Base-by-base conservation (phyloP, 1,284 basidiomycete species). In the Cronartium ribicola region DNA sequence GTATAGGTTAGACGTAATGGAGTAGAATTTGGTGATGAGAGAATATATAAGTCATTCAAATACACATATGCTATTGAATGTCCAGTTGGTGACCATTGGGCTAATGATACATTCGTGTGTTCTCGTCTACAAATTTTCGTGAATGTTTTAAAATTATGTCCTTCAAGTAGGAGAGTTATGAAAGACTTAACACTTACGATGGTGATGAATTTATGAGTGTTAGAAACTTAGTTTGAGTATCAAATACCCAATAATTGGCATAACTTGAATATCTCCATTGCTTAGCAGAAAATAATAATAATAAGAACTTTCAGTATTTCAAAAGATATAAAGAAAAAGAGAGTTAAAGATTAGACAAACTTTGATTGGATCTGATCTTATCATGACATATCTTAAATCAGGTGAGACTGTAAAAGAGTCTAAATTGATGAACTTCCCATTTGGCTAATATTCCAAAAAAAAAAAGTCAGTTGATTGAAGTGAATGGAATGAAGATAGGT, bases 241-340 rank as follows among this genome's bases (percentile, higher is more conserved):
- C 90, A 79, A 87, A 90, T 22, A 98, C 84, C 82, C 90, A 96
- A 79, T 92, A 94, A 81, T 94, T 94, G 29, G 89, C 89, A 79
- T 90, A 89, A 68, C 87, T 88, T 7, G 93, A 96, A 81, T 90
- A 86, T 46, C 95, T 86, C 93, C 94, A 98, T 88, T 94, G 91
- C 87, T 91, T 76, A 13, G 29, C 22, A 6, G 39, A n/a, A 5
- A 61, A 5, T 20, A 55, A 55, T 5, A 55, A 17, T 22, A 55
- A 20, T 55, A 72, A 66, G 39, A 14, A 61, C 5, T 37, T 20
- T 29, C 59, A 61, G 29, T 39, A 5, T 36, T 3, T 6, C 1
- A 39, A 46, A 11, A 57, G 10, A 46, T 17, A 55, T 72, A 77
- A 60, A 41, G 37, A 67, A 22, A 20, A 46, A 40, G 6, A n/a